These are phyloP conservation scores for Kodamaea alishanica DNA, from an alignment of 1,139 yeast species.

Conservation along the genomic window DNA sequence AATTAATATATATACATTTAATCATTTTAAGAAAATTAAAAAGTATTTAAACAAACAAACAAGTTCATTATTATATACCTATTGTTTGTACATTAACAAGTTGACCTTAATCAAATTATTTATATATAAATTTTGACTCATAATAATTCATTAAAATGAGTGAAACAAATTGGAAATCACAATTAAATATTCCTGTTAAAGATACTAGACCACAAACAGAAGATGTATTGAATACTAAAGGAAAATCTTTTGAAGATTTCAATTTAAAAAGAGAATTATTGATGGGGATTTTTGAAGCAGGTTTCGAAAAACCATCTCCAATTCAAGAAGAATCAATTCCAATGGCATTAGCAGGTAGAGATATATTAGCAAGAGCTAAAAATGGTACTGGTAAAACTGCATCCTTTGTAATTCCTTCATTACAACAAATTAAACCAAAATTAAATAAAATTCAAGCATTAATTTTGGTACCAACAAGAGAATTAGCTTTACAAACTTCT, in stretches of 20 bases:
- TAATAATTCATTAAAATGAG: slow-evolving; percentile 19
- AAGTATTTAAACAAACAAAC: too few species aligned
- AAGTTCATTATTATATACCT: too few species aligned
- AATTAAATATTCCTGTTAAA: slow-evolving; percentile 71
- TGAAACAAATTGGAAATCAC: slow-evolving; percentile 61
- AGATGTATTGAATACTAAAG: slow-evolving; percentile 90
- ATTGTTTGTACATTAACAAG: too few species aligned
- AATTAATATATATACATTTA: too few species aligned
- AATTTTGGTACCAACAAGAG: slow-evolving; percentile 90
- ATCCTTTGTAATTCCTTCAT: slow-evolving; percentile 85
- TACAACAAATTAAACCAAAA: slow-evolving; percentile 83
- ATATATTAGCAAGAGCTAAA: slow-evolving; percentile 94
- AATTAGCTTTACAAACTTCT: slow-evolving; percentile 92
- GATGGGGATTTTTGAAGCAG: slow-evolving; percentile 99
- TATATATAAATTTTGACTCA: neutral
- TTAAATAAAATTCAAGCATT: slow-evolving; percentile 82
- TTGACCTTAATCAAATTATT: too few species aligned
- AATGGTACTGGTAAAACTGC: slow-evolving; percentile 99
- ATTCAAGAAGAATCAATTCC: slow-evolving; percentile 98
- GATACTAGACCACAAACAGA: slow-evolving; percentile 95
- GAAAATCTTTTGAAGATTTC: slow-evolving; percentile 89
- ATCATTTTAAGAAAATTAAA: too few species aligned
- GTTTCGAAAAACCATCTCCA: slow-evolving; percentile 97
- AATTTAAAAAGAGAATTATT: slow-evolving; percentile 85
- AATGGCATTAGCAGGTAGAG: slow-evolving; percentile 92